Base-by-base conservation (phyloP, 768 basidiomycete genomes). In the Rhizopogon roseolus region DNA sequence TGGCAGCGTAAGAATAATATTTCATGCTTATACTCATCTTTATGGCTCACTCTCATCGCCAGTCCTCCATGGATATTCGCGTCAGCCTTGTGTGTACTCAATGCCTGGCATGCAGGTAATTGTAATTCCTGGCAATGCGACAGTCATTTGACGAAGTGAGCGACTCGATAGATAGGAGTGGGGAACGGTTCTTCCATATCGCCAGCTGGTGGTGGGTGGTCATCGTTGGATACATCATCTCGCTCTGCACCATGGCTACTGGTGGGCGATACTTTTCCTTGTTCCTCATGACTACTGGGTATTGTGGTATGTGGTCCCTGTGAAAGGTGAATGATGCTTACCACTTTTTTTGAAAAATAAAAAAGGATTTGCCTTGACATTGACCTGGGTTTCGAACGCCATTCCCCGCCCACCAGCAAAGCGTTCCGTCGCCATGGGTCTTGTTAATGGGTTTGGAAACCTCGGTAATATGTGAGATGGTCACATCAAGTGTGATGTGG, bases 61-160 rank as follows among this genome's bases (percentile, higher is more conserved):
- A 85, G 84, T 4, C 85, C 85, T 2, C 85, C 83, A 8, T 85
- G 84, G 84, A 68, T 84, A n/a, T 60, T 82, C 14, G 71, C 81
- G 2, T 73, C 79, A 1, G 65, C 81, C 38, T 64, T 77, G 1
- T 80, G 78, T 54, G 71, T 74, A 39, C 50, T 78, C 19, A 82
- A 75, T 59, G 82, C 82, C 1, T 79, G 79, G 77, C 72, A 84
- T 60, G 78, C 80, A n/a, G 77, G 77, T 70, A 44, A 46, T 66
- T 55, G 4, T 36, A 19, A 34, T 38, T 37, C 50, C 63, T 49
- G 14, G 56, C 32, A 28, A 38, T 46, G 50, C 46, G 39, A 22
- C 16, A 32, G 5, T 19, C 5, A 38, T 36, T 11, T 13, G 17
- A 50, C 6, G 29, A 14, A 5, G 46, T 17, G 8, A 42, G 14